These are phyloP conservation scores for Fusarium subtropicale DNA, from an alignment of 2,329 filamentous ascomycete species.

Conservation along the genomic window DNA sequence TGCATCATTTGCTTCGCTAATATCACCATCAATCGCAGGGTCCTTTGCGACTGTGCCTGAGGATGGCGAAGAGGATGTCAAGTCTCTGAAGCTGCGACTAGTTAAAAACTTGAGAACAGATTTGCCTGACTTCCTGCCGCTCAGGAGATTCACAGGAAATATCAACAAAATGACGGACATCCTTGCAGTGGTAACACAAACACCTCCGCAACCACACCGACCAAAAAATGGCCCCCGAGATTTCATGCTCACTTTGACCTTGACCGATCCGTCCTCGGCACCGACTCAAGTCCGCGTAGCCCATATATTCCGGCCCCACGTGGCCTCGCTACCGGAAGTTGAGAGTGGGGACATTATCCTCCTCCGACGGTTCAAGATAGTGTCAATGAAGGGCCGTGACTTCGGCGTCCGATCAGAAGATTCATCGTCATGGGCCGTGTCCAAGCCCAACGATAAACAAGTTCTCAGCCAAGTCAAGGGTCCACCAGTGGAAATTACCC, in stretches of 20 bases:
- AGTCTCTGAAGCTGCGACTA: conserved; percentile 60
- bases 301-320: conserved; percentile 69
- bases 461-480: conserved; percentile 66
- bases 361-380: conserved; percentile 66
- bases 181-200: conserved; percentile 65
- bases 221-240: conserved; percentile 69
- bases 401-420: conserved; percentile 68
- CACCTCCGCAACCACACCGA: conserved; percentile 63
- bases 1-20: conserved; percentile 35
- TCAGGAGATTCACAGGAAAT: conserved; percentile 64
- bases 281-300: conserved; percentile 64
- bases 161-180: conserved; percentile 64
- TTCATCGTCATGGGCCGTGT: conserved; percentile 71
- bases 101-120: conserved; percentile 59
- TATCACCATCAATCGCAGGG: conserved; percentile 48
- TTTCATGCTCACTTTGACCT: conserved; percentile 68
- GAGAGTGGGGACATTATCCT: conserved; percentile 68
- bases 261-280: conserved; percentile 67
- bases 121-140: conserved; percentile 64
- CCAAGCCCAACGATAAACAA: conserved; percentile 58
- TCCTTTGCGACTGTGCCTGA: conserved; percentile 37
- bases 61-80: conserved; percentile 48
- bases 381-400: conserved; percentile 64
- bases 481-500: conserved; percentile 67
- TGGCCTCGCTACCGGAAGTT: conserved; percentile 66